Evolutionary conservation across 2,329 filamentous ascomycete genomes (phyloP), one percentile per base, ranked within the genome.

Genomic region (Triangularia setosa): DNA sequence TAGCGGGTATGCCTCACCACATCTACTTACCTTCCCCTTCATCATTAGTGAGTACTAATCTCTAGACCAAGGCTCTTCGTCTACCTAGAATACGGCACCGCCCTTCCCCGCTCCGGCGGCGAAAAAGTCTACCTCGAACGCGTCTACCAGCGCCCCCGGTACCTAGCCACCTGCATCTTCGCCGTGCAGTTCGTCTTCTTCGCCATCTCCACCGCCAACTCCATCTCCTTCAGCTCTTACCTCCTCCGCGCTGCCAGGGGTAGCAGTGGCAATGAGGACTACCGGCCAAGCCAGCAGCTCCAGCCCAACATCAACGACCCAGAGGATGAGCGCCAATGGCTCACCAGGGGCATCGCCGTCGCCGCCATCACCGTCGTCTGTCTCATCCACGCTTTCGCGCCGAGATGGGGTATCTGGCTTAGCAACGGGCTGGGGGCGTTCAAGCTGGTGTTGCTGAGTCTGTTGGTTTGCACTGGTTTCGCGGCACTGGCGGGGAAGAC

Each of bases 71-170:
- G 70, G 48, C 55, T 77, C 12, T 71, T 77, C 21, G 74, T 78
- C 30, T 83, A 82, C 62, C 72, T 83, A 30, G 81, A 83, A 74
- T 81, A 79, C 72, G 81, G 81, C 40, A 81, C 79, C 59, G 80
- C 80, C 3, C 76, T 83, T 54, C 81, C 80, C 3, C 71, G 71
- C 16, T 71, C 72, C 71, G 81, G 74, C 72, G 82, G 72, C 66
- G 67, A 80, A 72, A 70, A 74, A 69, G 73, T 79, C 44, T 78
- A 78, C 73, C 64, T 73, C 0, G 73, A 73, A 66, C 75, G 76
- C 35, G 73, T 75, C 6, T 78, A 75, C 58, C 74, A 68, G 55
- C 66, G 66, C 48, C 75, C 76, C 18, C 68, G 70, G 40, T 75
- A 77, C 48, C 66, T 78, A 11, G 73, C 74, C 1, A 76, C 76